Percentiles rank a stretch among this genome's conserved stretches.
phyloP scores from a whole-genome alignment of 805 yeast species.

The Wickerhamiella alocasiicola region DNA sequence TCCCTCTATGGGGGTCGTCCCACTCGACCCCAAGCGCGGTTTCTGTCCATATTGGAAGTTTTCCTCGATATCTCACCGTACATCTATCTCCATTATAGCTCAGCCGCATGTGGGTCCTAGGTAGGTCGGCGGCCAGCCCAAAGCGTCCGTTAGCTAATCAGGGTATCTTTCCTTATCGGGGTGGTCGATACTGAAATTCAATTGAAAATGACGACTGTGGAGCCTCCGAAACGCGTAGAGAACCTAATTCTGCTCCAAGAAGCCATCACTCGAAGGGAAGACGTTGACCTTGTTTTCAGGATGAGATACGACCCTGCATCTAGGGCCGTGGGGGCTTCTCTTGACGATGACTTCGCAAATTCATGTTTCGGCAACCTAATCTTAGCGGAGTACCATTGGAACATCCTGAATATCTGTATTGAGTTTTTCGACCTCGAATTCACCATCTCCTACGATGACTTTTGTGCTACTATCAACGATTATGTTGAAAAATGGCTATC shows the following conservation, averaged over 20 bases:
- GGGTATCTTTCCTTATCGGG: too few relatives aligned
- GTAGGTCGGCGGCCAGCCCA: background rate
- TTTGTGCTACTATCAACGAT: background rate
- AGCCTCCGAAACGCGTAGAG: background rate
- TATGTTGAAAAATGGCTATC: background rate
- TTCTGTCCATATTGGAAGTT: slow-evolving; percentile 49
- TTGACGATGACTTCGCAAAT: background rate
- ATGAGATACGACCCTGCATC: background rate
- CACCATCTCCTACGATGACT: background rate
- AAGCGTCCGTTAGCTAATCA: too few relatives aligned
- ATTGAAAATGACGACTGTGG: background rate
- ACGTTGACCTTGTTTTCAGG: background rate
- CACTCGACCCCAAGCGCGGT: slow-evolving; percentile 73
- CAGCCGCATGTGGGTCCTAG: slow-evolving; percentile 8
- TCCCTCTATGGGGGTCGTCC: slow-evolving; percentile 63
- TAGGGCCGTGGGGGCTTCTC: background rate
- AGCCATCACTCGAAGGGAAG: background rate
- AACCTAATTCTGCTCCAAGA: background rate
- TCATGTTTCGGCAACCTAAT: background rate
- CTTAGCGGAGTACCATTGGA: background rate
- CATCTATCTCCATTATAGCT: slow-evolving; percentile 37
- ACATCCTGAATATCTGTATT: background rate
- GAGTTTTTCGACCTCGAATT: background rate
- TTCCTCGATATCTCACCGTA: slow-evolving; percentile 53
- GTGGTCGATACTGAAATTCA: too few relatives aligned